Evolutionary conservation across 2,329 filamentous ascomycete species (phyloP), one percentile per base, ranked within the genome.

Genomic region (Sphaerostilbella broomeana): DNA sequence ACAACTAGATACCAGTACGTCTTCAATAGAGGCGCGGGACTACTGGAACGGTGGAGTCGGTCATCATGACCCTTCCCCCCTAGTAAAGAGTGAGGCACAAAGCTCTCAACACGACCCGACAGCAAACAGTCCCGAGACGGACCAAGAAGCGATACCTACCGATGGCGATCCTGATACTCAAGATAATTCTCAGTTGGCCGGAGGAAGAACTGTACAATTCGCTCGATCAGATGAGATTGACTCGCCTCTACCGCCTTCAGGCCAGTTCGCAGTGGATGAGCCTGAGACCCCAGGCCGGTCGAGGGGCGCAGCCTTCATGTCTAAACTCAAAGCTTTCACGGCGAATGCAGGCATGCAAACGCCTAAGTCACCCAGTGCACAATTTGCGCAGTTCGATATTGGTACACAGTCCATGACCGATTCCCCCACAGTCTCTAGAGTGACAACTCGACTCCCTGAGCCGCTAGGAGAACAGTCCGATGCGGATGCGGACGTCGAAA

Each of bases 291-390:
- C 68, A 11, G 67, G 64, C 41, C 81, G 79, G 59, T 74, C 75
- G 16, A 70, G 72, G 44, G 68, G 74, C 40, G 74, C 75, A 16
- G 81, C 82, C 17, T 72, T 94, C 47, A 86, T 94, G 62, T 81
- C 81, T 13, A 88, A 84, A 58, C 62, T 94, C 47, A 87, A 84
- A 56, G 81, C 85, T 4, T 66, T 94, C 40, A 77, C 85, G 16
- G 74, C 70, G 9, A 62, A 65, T 6, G 61, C 67, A n/a, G 60
- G 59, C 17, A 57, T 69, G 10, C 72, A 74, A 38, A 61, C 62
- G n/a, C 63, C 72, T 59, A 63, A 54, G 57, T 66, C 48, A 55
- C 65, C 45, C 52, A 51, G 38, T 49, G 56, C 17, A 43, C 49
- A 44, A 45, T 45, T 46, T 39, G 49, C 43, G 24, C 49, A 53